phyloP scores from a whole-genome alignment of 1,284 basidiomycete species.

The Ganoderma sinense region DNA sequence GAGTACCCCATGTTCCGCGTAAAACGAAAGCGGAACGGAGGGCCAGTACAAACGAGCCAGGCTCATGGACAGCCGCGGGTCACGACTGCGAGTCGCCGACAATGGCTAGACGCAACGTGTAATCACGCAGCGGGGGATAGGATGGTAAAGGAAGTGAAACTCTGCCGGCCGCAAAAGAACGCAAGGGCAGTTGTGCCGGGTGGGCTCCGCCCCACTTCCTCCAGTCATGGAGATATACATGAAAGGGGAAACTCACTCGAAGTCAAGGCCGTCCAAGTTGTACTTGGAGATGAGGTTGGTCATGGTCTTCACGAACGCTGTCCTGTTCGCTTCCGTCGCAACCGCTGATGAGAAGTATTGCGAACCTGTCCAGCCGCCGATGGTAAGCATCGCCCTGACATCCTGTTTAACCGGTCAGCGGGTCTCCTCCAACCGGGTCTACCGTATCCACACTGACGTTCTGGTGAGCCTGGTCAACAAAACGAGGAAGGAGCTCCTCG shows the following conservation, averaged over 20 bases:
- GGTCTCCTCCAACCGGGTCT: too few species aligned
- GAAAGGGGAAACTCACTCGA: constrained; percentile 66
- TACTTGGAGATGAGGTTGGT: constrained; percentile 67
- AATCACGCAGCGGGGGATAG: too few species aligned
- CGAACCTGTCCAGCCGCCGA: constrained; percentile 91
- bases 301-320: constrained; percentile 73
- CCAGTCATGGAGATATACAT: background rate
- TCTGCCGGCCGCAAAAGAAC: too few species aligned
- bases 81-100: too few species aligned
- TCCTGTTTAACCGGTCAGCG: constrained; percentile 42
- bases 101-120: too few species aligned
- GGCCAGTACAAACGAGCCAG: too few species aligned
- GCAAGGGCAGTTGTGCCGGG: too few species aligned
- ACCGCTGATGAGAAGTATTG: constrained; percentile 81
- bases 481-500: constrained; percentile 51
- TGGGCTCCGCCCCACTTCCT: too few species aligned
- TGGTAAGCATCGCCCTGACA: constrained; percentile 78
- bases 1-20: too few species aligned
- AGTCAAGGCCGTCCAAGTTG: constrained; percentile 84
- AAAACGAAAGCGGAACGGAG: too few species aligned
- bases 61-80: too few species aligned
- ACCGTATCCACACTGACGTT: constrained; percentile 63
- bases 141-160: too few species aligned
- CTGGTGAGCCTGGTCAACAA: constrained; percentile 61
- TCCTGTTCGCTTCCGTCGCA: constrained; percentile 64